Evolutionary conservation across 768 basidiomycete genomes (phyloP), one percentile per base, ranked within the genome.

Genomic region (Mycena olivaceomarginata): DNA sequence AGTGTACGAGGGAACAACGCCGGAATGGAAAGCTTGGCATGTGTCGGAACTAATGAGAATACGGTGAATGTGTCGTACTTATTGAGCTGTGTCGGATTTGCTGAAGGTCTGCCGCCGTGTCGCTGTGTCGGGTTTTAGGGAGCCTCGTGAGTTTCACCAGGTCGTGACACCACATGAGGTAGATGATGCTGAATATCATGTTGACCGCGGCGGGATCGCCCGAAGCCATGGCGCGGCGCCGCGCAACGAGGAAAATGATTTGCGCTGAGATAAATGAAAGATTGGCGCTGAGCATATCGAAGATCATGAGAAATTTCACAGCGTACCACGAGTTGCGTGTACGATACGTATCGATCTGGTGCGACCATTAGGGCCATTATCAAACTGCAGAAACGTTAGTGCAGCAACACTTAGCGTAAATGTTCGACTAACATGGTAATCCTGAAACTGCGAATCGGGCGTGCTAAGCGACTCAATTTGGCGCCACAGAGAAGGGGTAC

Each of bases 191-290:
- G 31, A 31, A 31, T 3, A 31, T 31, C 31, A 31, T 31, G 31
- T 31, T 31, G 31, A 31, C 31, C 31, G 31, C 31, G 31, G 31
- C 31, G 31, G 31, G 31, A 31, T 31, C 31, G 31, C 31, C 31
- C 31, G 31, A 31, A 31, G 2, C 59, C 59, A 18, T 16, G 37
- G 59, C 59, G 40, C 59, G 11, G 40, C 59, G 16, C 59, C 59
- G 37, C 25, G 53, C 31, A 31, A 31, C 31, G 31, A 65, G 62
- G 64, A 65, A 72, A 15, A 31, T 9, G 18, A 72, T 12, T 62
- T 62, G 39, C 51, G 63, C 22, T 18, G 63, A 37, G 15, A 37
- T 51, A 20, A 43, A 20, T n/a, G 7, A 6, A 16, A 31, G 48
- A 51, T 45, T 11, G n/a, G 16, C 3, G 31, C 4, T 37, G 18